Conservation (phyloP, 305 asterid species). For the Solanum hybrid region DNA sequence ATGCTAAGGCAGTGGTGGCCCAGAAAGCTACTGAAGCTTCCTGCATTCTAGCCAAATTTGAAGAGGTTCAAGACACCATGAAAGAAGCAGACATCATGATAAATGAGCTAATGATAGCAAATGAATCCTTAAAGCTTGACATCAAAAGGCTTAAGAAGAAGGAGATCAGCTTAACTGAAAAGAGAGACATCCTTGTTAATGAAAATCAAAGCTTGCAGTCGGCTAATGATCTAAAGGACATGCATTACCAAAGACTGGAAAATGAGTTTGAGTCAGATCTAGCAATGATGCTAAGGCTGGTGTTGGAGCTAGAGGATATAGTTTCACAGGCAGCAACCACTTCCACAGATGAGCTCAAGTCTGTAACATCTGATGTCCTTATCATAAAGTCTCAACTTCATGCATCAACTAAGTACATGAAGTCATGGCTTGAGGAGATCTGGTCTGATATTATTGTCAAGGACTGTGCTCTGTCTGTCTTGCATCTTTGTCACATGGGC, state of each 20-base stretch:
- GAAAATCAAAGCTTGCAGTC: conserved; percentile 54
- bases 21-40: conserved; percentile 88
- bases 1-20: conserved; percentile 64
- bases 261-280: conserved; percentile 45
- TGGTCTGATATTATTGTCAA: conserved; percentile 87
- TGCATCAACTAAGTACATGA: conserved; percentile 41
- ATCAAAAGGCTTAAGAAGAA: conserved; percentile 43
- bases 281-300: conserved; percentile 31
- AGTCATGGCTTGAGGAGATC: conserved; percentile 70
- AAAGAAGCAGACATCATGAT: conserved; percentile 88
- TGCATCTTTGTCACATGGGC: conserved; percentile 94
- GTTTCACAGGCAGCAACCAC: conserved; percentile 41
- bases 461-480: conserved; percentile 79
- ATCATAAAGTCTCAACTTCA: conserved; percentile 45
- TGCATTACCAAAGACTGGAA: conserved; percentile 37
- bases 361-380: conserved; percentile 38
- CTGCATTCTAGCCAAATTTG: conserved; percentile 75
- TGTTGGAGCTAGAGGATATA: conserved; percentile 57
- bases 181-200: conserved; percentile 37
- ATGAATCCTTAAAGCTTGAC: conserved; percentile 67
- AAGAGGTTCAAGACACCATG: conserved; percentile 84
- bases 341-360: conserved; percentile 40
- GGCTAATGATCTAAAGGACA: conserved; percentile 43
- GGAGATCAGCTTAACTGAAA: conserved; percentile 31
- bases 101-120: conserved; percentile 84